Base-by-base conservation (phyloP, 495 filamentous ascomycete genomes). In the Cercophora newfieldiana region DNA sequence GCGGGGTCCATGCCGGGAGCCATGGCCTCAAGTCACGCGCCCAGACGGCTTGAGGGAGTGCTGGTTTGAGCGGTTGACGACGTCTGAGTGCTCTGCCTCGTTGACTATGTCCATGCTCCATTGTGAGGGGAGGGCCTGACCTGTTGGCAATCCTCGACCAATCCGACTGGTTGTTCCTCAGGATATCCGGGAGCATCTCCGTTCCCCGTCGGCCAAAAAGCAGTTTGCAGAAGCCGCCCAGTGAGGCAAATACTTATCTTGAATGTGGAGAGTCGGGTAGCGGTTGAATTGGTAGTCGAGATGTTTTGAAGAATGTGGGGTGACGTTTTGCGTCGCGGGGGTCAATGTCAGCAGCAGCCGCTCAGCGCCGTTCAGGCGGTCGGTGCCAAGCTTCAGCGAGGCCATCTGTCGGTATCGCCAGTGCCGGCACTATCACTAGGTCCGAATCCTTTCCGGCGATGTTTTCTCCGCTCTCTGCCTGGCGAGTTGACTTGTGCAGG, bases 1-100 rank as follows among this genome's bases (percentile, higher is more conserved):
- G 47, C 64, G 64, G 47, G 56, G 37, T 31, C 18, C 25, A 55
- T 66, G 28, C 33, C 33, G 55, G 21, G 25, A 44, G 16, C 53
- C 53, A 26, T 44, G 29, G 19, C 24, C 33, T 28, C 7, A 25
- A 57, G 26, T 57, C 18, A 29, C 19, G 54, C 26, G 59, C 59
- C 59, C 59, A 61, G 59, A 12, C 59, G 59, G 54, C 54, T 57
- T 25, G 22, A 28, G 24, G 25, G 25, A 19, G 10, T 44, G 30
- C 10, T 44, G 37, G 37, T 44, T 44, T 44, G 10, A 44, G 18
- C 18, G 37, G 37, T 44, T 44, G 37, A 44, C 37, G 56, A 59
- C 16, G 14, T 29, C 25, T 18, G 12, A 1, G 55, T 33, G 30
- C 37, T 5, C 10, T n/a, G n/a, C n/a, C n/a, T n/a, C n/a, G n/a